Evolutionary conservation across 1,284 basidiomycete species (phyloP).

Genomic region (Heterobasidion occidentale): DNA sequence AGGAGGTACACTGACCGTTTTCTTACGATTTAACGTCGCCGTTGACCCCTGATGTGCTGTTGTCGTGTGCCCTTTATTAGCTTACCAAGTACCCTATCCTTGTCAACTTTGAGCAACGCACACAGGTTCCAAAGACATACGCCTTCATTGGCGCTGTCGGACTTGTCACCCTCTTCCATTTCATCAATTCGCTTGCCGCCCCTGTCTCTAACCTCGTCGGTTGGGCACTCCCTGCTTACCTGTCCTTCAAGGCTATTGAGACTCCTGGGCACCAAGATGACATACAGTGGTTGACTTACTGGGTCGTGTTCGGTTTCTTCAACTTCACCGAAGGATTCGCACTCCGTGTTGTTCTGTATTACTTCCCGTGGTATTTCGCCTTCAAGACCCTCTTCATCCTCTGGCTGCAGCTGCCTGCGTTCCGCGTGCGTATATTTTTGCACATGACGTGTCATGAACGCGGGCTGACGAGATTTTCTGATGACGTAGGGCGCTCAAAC

Average conservation of each 20-base stretch:
- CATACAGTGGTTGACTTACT: slow-evolving; percentile 86
- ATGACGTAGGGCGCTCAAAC: slow-evolving; percentile 62
- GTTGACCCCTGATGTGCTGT: slow-evolving; percentile 6
- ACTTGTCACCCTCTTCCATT: slow-evolving; percentile 64
- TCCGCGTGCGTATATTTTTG: slow-evolving; percentile 52
- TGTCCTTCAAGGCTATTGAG: slow-evolving; percentile 83
- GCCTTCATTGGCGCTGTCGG: slow-evolving; percentile 70
- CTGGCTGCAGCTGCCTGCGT: slow-evolving; percentile 78
- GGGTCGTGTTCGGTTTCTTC: slow-evolving; percentile 83
- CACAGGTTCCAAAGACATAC: slow-evolving; percentile 91
- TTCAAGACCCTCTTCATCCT: slow-evolving; percentile 86
- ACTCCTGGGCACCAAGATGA: slow-evolving; percentile 66
- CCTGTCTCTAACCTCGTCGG: slow-evolving; percentile 82
- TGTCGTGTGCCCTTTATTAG: slow-evolving; percentile 28
- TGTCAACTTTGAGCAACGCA: slow-evolving; percentile 80
- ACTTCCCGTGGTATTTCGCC: slow-evolving; percentile 84
- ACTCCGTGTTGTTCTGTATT: slow-evolving; percentile 69
- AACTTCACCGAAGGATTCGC: slow-evolving; percentile 79
- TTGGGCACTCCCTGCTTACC: slow-evolving; percentile 78
- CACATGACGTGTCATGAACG: not conserved
- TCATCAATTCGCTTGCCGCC: slow-evolving; percentile 75
- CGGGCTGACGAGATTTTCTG: slow-evolving; percentile 1
- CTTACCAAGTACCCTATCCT: slow-evolving; percentile 89
- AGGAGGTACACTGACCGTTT: slow-evolving; percentile 60
- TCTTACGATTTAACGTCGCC: not conserved